phyloP scores from a whole-genome alignment of 768 basidiomycete species.

The Coprinellus micaceus region DNA sequence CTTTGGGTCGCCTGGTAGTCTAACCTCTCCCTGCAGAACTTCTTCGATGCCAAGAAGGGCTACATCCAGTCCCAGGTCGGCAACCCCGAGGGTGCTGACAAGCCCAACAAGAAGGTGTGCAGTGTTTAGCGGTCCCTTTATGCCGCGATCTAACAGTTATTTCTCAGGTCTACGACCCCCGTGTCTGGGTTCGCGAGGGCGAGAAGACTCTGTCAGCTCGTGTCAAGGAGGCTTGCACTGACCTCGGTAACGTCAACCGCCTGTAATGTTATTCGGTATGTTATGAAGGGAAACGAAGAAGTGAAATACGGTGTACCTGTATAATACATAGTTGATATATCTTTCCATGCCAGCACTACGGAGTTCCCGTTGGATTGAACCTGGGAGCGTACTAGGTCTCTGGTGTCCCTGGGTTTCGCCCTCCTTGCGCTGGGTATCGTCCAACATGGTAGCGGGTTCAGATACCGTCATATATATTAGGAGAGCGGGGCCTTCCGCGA shows the following conservation, averaged over 20 bases:
- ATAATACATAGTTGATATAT: not conserved
- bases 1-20: not conserved
- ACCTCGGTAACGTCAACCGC: slow-evolving; percentile 64
- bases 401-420: too few species aligned
- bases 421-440: too few species aligned
- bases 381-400: too few species aligned
- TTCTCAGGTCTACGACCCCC: slow-evolving; percentile 82
- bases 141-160: slow-evolving; percentile 5
- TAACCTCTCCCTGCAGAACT: slow-evolving; percentile 54
- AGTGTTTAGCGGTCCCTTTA: not conserved
- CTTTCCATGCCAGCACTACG: too few species aligned
- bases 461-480: too few species aligned
- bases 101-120: slow-evolving; percentile 96
- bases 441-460: too few species aligned
- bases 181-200: slow-evolving; percentile 98
- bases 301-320: not conserved
- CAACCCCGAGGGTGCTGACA: slow-evolving; percentile 94
- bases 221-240: slow-evolving; percentile 90
- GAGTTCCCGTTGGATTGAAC: too few species aligned
- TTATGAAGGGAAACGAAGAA: not conserved
- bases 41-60: slow-evolving; percentile 77
- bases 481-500: too few species aligned
- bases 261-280: slow-evolving; percentile 16
- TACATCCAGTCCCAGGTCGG: slow-evolving; percentile 91
- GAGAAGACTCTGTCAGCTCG: slow-evolving; percentile 88